Evolutionary conservation across 106 monocot genomes (phyloP), one percentile per base, ranked within the genome.

Genomic region (Amphibolis antarctica): DNA sequence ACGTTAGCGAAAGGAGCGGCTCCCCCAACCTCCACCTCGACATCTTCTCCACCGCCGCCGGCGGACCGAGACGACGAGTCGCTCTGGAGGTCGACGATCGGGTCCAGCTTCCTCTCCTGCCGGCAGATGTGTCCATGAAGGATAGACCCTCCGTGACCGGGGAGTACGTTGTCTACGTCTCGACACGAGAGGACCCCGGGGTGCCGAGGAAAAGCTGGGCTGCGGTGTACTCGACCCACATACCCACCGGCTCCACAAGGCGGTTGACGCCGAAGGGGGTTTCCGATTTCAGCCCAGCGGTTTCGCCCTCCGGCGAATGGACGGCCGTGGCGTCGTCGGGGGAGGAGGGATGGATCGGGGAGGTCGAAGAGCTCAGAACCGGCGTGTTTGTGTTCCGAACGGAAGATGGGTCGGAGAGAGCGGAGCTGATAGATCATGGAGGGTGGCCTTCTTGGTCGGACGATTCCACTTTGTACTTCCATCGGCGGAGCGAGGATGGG

Each of bases 381-480:
- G 70, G 50, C 69, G 75, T 96, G 44, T 86, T 72, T 53, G 24
- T 96, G 15, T 96, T 96, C 68, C 68, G 66, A 42, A 96, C 89
- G 0, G 0, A 0, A 6, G 89, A 86, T 54, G 94, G 94, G 10
- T 86, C 86, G 27, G 26, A 31, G 29, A 70, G 94, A 64, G 60
- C 54, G 44, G 43, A 71, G 54, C 22, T 86, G 9, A 42, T 86
- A 56, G 71, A 66, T 17, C 82, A 71, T 45, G 94, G 82, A 18
- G 94, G 86, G 0, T 96, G 94, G 94, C 94, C 89, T 1, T 75
- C 68, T 54, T 89, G 94, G 89, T 83, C 66, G 42, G 81, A 83
- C 22, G 89, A 89, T 0, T 53, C 61, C 29, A 80, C 86, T 15
- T 19, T 89, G 28, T 89, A 71, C 62, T 96, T 96, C 80, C 89